These are phyloP conservation scores for Penicillium palitans DNA, from an alignment of 2,329 filamentous ascomycete species.

Conservation along the genomic window DNA sequence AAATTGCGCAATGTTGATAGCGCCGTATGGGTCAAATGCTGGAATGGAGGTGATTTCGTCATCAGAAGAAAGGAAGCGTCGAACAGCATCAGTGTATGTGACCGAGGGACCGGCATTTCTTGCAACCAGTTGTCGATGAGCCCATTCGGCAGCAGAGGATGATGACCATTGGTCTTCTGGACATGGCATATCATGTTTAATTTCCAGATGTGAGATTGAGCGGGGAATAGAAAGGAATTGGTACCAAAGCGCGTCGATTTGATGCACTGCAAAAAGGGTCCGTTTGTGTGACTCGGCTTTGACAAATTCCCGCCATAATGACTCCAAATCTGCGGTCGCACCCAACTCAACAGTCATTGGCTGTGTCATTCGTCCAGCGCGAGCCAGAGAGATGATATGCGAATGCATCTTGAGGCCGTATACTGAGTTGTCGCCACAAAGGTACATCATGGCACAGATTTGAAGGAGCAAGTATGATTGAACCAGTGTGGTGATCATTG, in stretches of 20 bases:
- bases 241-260: constrained; percentile 49
- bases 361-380: constrained; percentile 40
- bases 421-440: constrained; percentile 39
- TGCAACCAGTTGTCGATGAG: constrained; percentile 21
- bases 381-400: constrained; percentile 43
- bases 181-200: constrained; percentile 48
- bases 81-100: constrained; percentile 42
- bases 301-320: constrained; percentile 44
- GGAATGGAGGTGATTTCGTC: constrained; percentile 30
- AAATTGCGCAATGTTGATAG: constrained; percentile 46
- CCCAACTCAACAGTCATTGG: constrained; percentile 21
- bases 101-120: constrained; percentile 30
- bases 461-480: constrained; percentile 45
- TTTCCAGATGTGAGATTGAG: constrained; percentile 41
- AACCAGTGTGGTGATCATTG: constrained; percentile 31
- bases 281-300: constrained; percentile 44
- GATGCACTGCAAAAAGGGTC: constrained; percentile 46
- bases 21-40: constrained; percentile 44
- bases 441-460: constrained; percentile 48
- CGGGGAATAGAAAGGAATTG: constrained; percentile 40
- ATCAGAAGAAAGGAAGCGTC: constrained; percentile 38
- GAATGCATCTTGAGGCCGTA: constrained; percentile 44
- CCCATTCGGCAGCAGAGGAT: constrained; percentile 36
- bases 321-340: constrained; percentile 36
- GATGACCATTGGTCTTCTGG: constrained; percentile 43